Evolutionary conservation across 179 eudicot species (phyloP).

Genomic region (Beta lomatogona): DNA sequence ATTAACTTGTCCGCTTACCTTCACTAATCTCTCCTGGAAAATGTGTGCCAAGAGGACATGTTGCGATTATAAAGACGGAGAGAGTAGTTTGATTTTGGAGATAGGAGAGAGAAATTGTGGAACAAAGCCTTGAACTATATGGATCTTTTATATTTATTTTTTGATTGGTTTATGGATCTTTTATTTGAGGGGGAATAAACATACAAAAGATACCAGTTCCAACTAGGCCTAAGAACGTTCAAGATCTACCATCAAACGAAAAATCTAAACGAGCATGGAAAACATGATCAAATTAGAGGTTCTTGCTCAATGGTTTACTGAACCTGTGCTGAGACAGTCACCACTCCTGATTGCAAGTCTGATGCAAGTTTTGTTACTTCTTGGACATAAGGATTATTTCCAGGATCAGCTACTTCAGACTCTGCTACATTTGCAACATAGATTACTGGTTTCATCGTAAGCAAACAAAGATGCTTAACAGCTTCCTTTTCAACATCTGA

Average conservation of each 20-base stretch:
- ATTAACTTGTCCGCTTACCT: too few species aligned
- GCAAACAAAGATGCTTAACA: conserved; percentile 86
- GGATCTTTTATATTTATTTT: background rate
- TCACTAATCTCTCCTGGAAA: too few species aligned
- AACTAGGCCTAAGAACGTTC: background rate
- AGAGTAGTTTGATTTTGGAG: background rate
- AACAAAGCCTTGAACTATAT: background rate
- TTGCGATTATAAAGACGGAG: too few species aligned
- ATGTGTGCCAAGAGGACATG: too few species aligned
- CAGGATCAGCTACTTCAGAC: conserved; percentile 86
- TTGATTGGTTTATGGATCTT: background rate
- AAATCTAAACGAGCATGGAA: background rate
- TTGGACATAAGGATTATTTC: conserved; percentile 68
- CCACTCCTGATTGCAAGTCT: conserved; percentile 80
- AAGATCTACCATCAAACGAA: background rate
- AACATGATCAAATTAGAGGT: background rate
- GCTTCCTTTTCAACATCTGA: conserved; percentile 82
- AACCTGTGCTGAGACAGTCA: conserved; percentile 96
- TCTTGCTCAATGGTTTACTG: background rate
- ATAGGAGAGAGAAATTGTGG: background rate
- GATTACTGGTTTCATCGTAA: conserved; percentile 88
- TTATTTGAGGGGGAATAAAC: background rate
- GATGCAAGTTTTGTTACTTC: conserved; percentile 76
- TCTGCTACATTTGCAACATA: conserved; percentile 98
- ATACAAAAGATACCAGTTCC: background rate